Evolutionary conservation across 2,329 filamentous ascomycete species (phyloP), one percentile per base, ranked within the genome.

Genomic region (Alternaria gansuensis): DNA sequence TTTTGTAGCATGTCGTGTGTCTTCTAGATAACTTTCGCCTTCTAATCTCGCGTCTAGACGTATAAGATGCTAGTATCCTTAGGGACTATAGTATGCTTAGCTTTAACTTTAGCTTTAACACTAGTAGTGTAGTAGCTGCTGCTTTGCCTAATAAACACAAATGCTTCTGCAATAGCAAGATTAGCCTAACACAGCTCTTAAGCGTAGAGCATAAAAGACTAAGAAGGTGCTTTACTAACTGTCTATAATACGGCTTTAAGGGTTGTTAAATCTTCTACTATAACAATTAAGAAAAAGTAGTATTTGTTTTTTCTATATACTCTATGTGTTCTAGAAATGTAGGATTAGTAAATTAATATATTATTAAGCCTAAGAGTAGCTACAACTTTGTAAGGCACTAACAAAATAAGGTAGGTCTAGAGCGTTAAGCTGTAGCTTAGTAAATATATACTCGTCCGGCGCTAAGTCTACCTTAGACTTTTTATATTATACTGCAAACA

Each of bases 141-240:
- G 17, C 43, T 53, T 53, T 14, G 10, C 31, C 53, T 40, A 7
- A 36, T 31, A 46, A 17, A 49, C n/a, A 48, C 14, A n/a, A 57
- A 39, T 8, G 43, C 57, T 41, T 60, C 31, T 49, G 37, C 43
- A 44, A 60, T 60, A 41, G 53, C 49, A 36, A 14, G 4, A 57
- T 60, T 60, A 9, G 57, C 57, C 44, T 60, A 13, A 7, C 37
- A 60, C 29, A 60, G 48, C 21, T 50, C 31, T 5, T 26, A 26
- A 44, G 28, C 39, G 43, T 28, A 2, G 50, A 33, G 37, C 45
- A 53, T 21, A 17, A 60, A 53, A 10, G 37, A 60, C 3, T 53
- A 2, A 29, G 4, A 7, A 2, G 31, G 24, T 8, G 10, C 57
- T 60, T 48, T 2, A 14, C 36, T 44, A 4, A 59, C 51, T 11